A percentile compares a stretch with the other conserved stretches of the same genome.
Evolutionary conservation across 31 red algal genomes (phyloP).

Genomic region (Endocladia muricata): DNA sequence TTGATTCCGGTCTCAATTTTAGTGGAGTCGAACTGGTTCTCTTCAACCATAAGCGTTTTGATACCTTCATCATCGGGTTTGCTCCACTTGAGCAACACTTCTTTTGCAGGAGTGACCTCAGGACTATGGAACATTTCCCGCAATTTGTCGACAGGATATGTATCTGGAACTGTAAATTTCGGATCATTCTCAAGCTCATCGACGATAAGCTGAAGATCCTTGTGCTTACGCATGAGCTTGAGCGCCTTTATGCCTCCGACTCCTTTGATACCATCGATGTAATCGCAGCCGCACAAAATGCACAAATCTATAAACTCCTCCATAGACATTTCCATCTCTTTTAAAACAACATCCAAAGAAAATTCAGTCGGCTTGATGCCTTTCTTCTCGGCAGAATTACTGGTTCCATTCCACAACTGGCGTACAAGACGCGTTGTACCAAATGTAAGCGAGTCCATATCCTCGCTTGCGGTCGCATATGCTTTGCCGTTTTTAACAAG

Average conservation of each 20-base stretch:
- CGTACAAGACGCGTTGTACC: constrained; percentile 77
- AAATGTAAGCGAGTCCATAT: constrained; percentile 98
- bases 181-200: constrained; percentile 22
- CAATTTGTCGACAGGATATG: constrained; percentile 67
- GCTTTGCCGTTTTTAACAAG: constrained; percentile 64
- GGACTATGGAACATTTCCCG: constrained; percentile 81
- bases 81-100: constrained; percentile 73
- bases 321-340: constrained; percentile 72
- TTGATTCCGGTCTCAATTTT: constrained; percentile 77
- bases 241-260: constrained; percentile 82
- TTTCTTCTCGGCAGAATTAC: constrained; percentile 69
- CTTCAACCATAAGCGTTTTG: constrained; percentile 66
- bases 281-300: constrained; percentile 98
- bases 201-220: constrained; percentile 47
- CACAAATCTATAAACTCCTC: constrained; percentile 92
- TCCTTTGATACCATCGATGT: constrained; percentile 77
- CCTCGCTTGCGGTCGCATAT: constrained; percentile 91
- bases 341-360: constrained; percentile 45
- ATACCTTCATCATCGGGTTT: constrained; percentile 74
- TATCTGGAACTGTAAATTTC: constrained; percentile 65
- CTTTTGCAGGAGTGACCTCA: constrained; percentile 54
- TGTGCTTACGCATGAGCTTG: constrained; percentile 78
- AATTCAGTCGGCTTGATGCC: constrained; percentile 76
- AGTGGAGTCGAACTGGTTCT: constrained; percentile 77
- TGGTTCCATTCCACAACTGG: constrained; percentile 71